Evolutionary conservation across 805 yeast species (phyloP), one percentile per base, ranked within the genome.

Genomic region (Nakazawaea pomicola): DNA sequence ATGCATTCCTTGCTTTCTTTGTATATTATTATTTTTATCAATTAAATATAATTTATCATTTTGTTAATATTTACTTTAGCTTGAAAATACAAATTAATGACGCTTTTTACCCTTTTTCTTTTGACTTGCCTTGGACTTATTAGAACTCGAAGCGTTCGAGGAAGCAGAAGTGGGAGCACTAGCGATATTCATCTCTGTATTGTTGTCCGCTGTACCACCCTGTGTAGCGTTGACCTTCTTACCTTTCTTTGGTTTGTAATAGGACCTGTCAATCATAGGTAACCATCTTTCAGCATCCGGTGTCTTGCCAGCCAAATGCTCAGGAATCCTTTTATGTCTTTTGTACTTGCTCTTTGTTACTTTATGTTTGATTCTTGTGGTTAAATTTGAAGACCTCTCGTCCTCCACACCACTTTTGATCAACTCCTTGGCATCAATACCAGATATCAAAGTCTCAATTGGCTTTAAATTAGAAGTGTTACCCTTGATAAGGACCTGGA

Each of bases 211-310:
- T 24, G 61, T 49, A 29, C 81, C 82, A 52, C 86, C 88, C 56
- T 80, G 86, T 0, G 83, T 76, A 36, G 70, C 76, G 47, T 69
- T 72, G 49, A 65, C 65, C 50, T 70, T 73, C 57, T 77, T 82
- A 49, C 80, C 76, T 65, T 78, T 80, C 56, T 85, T 83, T 11
- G 95, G 86, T 60, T 78, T 86, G 64, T 83, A 89, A 52, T 80
- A 77, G 6, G 89, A 74, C 59, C 98, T 77, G 56, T 90, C 95
- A 56, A 80, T 83, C 71, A 84, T 52, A 17, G 96, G 95, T 38
- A 91, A 61, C 98, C 98, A 90, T 64, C 97, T 81, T 60, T 90
- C 97, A 14, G 76, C 73, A 51, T 82, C 83, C 3, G 75, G 66
- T 17, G 46, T 45, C 44, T 55, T 60, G 4, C 48, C 54, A 36